Base-by-base conservation (phyloP, 495 filamentous ascomycete genomes). In the Aspergillus haitiensis region DNA sequence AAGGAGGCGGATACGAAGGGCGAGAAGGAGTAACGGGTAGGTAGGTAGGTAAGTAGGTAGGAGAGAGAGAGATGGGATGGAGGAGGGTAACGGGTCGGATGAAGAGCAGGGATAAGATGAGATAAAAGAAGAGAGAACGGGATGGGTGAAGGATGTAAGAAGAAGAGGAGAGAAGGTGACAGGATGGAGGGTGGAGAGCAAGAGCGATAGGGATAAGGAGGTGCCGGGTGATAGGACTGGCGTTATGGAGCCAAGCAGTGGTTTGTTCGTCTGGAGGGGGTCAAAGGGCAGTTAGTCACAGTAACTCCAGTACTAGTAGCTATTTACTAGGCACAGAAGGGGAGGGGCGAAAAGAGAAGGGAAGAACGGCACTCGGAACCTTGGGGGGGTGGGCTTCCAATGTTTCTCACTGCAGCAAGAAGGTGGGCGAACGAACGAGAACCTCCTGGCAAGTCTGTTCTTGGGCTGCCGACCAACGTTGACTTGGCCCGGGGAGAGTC, bases 81-180 rank as follows among this genome's bases (percentile, higher is more conserved):
- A 52, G 58, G 56, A 62, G 52, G 62, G 56, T 52, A 54, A 56
- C 60, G 27, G 47, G 35, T 15, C 45, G 55, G 58, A 21, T 47
- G 52, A 59, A 60, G 31, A 59, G 62, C 48, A 52, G 46, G 50
- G 59, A 56, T 53, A 59, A 54, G 56, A 64, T 40, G 57, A 62
- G 60, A 67, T 55, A 52, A 40, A 63, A 48, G 58, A 60, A 61
- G 64, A 72, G 69, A 67, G 70, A 60, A 59, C 60, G 62, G 59
- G 62, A 64, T 64, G 65, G 67, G 48, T 51, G 53, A 57, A 52
- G 56, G n/a, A 21, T 52, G 64, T 63, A 61, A 61, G 61, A 54
- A 51, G 52, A 53, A 57, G 49, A 58, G 54, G 60, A 54, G 36
- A 56, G 61, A 58, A 45, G 51, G 56, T 46, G 47, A 61, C 42